These are phyloP conservation scores for Triangularia verruculosa DNA, from an alignment of 2,329 filamentous ascomycete genomes.

Conservation along the genomic window DNA sequence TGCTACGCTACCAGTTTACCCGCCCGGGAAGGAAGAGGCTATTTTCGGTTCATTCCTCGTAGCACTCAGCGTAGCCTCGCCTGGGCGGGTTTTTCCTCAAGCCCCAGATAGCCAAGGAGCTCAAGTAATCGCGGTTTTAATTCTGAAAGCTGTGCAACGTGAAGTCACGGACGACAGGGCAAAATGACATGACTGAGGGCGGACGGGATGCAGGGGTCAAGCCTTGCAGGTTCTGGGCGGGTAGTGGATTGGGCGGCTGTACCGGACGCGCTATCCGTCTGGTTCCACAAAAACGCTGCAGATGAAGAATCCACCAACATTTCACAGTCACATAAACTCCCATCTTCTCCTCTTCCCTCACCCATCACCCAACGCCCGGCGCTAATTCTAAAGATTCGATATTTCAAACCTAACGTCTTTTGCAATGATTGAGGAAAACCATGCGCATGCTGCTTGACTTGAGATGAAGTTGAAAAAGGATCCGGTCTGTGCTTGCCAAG, in stretches of 20 bases:
- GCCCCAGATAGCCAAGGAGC: too few relatives aligned
- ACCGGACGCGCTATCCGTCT: not conserved
- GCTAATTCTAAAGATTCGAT: not conserved
- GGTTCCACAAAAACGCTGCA: not conserved
- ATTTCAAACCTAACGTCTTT: not conserved
- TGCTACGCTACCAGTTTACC: not conserved
- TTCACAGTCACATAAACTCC: not conserved
- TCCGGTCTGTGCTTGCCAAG: conserved; percentile 8
- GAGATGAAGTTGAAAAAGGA: conserved; percentile 1
- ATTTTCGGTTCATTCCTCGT: not conserved
- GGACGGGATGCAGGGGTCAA: not conserved
- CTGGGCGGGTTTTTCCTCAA: not conserved
- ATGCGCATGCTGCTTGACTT: not conserved
- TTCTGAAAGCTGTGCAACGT: not conserved
- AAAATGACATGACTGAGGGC: not conserved
- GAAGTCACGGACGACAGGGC: not conserved
- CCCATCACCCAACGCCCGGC: not conserved
- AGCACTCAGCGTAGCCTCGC: not conserved
- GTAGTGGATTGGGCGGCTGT: not conserved
- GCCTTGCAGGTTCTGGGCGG: not conserved
- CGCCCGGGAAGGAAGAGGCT: not conserved
- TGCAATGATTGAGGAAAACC: not conserved
- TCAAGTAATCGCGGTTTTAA: not conserved
- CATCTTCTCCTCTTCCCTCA: not conserved
- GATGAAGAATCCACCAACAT: not conserved